phyloP scores from a whole-genome alignment of 1,284 basidiomycete genomes.

The Heterobasidion irregulare region DNA sequence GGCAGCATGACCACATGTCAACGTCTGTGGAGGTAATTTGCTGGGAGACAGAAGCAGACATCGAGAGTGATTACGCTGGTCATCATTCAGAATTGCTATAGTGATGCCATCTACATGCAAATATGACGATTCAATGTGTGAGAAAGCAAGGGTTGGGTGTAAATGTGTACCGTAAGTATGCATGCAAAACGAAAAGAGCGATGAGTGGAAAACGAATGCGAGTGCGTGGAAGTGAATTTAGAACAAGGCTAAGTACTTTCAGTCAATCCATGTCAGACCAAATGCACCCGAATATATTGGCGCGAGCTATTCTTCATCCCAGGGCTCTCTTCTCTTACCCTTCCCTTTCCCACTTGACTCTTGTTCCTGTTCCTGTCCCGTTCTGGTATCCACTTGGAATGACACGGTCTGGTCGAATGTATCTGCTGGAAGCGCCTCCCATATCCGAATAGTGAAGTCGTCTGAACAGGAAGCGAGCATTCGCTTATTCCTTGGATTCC shows the following conservation, averaged over 20 bases:
- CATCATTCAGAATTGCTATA: constrained; percentile 22
- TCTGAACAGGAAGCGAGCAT: constrained; percentile 95
- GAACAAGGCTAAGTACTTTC: neutral
- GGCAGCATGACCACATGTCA: no score
- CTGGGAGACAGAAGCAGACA: neutral
- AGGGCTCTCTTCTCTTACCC: constrained; percentile 53
- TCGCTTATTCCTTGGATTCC: constrained; percentile 82
- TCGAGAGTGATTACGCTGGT: constrained; percentile 5
- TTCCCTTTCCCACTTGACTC: constrained; percentile 48
- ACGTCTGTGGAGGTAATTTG: no score
- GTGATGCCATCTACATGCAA: constrained; percentile 22
- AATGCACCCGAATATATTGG: neutral
- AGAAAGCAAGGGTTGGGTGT: constrained; percentile 17
- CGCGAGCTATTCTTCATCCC: constrained; percentile 23
- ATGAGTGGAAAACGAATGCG: constrained; percentile 2
- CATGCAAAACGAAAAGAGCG: neutral
- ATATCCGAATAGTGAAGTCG: constrained; percentile 78
- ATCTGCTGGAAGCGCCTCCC: constrained; percentile 54
- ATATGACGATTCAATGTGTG: constrained; percentile 12
- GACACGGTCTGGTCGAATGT: constrained; percentile 5
- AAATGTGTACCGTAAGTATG: constrained; percentile 14
- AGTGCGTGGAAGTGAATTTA: neutral
- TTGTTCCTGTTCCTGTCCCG: constrained; percentile 10
- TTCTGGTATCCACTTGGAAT: constrained; percentile 6
- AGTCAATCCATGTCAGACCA: neutral